A percentile compares a stretch with the other conserved stretches of the same genome.
These are phyloP conservation scores for Meyerozyma sp. DNA, from an alignment of 1,139 yeast genomes.

Conservation along the genomic window DNA sequence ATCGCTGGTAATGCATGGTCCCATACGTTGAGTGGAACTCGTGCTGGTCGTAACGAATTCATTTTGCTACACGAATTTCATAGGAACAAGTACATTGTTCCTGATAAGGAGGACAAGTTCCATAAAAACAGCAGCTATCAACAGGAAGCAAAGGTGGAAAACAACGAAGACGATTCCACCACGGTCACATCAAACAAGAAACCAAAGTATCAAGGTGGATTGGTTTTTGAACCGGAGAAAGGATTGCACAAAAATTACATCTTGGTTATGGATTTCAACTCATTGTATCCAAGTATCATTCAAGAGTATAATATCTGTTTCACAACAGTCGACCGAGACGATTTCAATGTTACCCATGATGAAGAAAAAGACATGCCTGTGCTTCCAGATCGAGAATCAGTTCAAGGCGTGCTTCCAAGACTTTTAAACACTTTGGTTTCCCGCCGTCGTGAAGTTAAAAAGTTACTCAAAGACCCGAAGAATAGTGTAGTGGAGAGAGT, in stretches of 20 bases:
- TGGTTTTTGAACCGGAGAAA: conserved; percentile 94
- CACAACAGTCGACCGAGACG: conserved; percentile 82
- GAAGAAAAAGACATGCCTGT: conserved; percentile 68
- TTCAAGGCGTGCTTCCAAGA: conserved; percentile 82
- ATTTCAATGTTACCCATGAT: conserved; percentile 36
- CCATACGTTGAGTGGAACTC: conserved; percentile 87
- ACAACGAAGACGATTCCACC: conserved; percentile 41
- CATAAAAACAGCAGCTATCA: conserved; percentile 37
- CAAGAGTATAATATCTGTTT: conserved; percentile 97
- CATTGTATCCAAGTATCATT: conserved; percentile 93
- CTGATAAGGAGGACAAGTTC: conserved; percentile 69
- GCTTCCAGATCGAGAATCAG: conserved; percentile 54
- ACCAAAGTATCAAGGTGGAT: conserved; percentile 91
- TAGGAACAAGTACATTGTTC: conserved; percentile 75
- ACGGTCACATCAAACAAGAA: conserved; percentile 58
- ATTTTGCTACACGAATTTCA: conserved; percentile 90
- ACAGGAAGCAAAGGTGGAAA: conserved; percentile 35
- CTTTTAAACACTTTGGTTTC: conserved; percentile 78
- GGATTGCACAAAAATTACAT: conserved; percentile 88
- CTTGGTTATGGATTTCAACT: conserved; percentile 96
- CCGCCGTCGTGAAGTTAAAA: conserved; percentile 91
- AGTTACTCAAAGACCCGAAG: conserved; percentile 70
- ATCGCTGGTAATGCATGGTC: conserved; percentile 99
- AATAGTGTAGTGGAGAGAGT: conserved; percentile 58
- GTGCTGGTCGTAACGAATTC: conserved; percentile 94